Base-by-base conservation (phyloP, 768 basidiomycete species). In the Crassisporium funariophilum region DNA sequence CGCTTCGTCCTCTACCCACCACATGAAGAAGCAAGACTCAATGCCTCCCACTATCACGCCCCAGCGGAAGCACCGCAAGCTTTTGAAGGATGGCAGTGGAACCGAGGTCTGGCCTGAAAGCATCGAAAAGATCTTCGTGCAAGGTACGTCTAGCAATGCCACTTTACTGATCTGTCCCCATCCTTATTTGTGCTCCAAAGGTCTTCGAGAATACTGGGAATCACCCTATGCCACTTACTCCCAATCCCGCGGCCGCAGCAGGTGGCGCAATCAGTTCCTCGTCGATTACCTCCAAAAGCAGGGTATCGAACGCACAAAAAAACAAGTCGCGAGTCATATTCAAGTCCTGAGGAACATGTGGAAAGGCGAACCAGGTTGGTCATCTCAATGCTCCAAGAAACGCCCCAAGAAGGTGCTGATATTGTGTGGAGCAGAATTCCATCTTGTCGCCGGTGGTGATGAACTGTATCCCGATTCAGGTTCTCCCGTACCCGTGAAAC, bases 321-420 rank as follows among this genome's bases (percentile, higher is more conserved):
- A 91, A 65, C 89, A 91, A 65, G 89, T 91, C 53, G 89, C 89
- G n/a, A 88, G 85, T 64, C 89, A 91, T 58, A 87, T 91, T 42
- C 89, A 91, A 60, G 88, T 90, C 46, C 64, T 89, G 44, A 73
- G 88, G 41, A 91, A 91, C 61, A 91, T 91, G 88, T 90, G 87
- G 88, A 89, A 89, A 63, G 88, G 87, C 17, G 81, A 86, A 49
- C 76, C 83, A 72, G 84, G 88, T 86, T 47, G 24, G 71, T 56
- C 27, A n/a, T n/a, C 17, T 36, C 29, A 31, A 39, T 45, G 35
- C 17, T 20, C 42, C 37, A 38, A 41, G 23, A 40, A 52, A 44
- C 42, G 29, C 25, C 35, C 36, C 8, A 41, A 49, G 49, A 41
- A 11, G 42, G 41, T 49, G 40, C 44, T 62, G 31, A 49, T 48